phyloP scores from a whole-genome alignment of 2,329 filamentous ascomycete genomes.

The Escovopsis sp. region DNA sequence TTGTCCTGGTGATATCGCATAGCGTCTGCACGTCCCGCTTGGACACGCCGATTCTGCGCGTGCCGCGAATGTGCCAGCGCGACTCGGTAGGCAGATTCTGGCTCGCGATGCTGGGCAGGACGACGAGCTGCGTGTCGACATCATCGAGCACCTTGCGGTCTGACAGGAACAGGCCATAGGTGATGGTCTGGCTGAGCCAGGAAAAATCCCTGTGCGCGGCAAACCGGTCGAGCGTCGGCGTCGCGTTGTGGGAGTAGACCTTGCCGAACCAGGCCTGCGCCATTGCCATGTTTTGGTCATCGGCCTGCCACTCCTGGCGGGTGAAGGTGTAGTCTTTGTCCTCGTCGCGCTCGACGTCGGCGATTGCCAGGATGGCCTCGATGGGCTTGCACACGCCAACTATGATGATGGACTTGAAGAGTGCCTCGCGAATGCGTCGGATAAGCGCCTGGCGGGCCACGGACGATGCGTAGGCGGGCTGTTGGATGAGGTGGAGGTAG shows the following conservation, averaged over 20 bases:
- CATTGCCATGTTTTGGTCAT: slow-evolving; percentile 36
- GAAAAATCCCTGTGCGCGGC: slow-evolving; percentile 25
- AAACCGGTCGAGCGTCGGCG: slow-evolving; percentile 19
- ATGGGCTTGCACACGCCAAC: slow-evolving; percentile 49
- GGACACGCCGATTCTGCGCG: slow-evolving; percentile 14
- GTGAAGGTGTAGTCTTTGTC: slow-evolving; percentile 39
- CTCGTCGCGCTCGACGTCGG: slow-evolving; percentile 31
- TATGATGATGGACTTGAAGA: slow-evolving; percentile 43
- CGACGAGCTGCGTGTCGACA: slow-evolving; percentile 39
- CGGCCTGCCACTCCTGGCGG: slow-evolving; percentile 43
- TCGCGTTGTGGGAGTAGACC: slow-evolving; percentile 37
- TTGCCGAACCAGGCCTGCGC: slow-evolving; percentile 41
- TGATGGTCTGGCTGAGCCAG: slow-evolving; percentile 40
- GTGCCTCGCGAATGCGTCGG: slow-evolving; percentile 38
- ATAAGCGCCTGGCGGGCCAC: slow-evolving; percentile 31
- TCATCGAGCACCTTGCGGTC: slow-evolving; percentile 40
- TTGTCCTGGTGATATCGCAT: slow-evolving; percentile 12
- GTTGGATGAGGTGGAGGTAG: slow-evolving; percentile 38
- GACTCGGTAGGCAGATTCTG: slow-evolving; percentile 39
- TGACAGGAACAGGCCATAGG: slow-evolving; percentile 42
- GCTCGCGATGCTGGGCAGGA: slow-evolving; percentile 40
- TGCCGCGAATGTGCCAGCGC: slow-evolving; percentile 33
- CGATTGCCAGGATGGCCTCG: slow-evolving; percentile 43
- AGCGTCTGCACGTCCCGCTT: slow-evolving; percentile 13
- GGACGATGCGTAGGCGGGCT: slow-evolving; percentile 29